Base-by-base conservation (phyloP, 176 grass and related monocot genomes). In the barley (Hordeum vulgare) region DNA sequence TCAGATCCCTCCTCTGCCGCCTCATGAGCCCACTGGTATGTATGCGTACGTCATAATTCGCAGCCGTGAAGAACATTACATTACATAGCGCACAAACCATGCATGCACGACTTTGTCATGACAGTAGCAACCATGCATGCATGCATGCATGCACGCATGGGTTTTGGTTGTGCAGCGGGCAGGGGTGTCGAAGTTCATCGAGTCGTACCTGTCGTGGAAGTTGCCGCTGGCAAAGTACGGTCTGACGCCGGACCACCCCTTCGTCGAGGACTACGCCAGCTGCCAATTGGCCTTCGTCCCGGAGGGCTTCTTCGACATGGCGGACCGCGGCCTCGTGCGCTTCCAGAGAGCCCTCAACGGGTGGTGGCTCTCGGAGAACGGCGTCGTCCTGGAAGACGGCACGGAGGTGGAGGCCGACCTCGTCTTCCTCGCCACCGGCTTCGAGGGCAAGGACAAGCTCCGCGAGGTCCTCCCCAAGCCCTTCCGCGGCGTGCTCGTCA, bases 211-310 rank as follows among this genome's bases (percentile, higher is more conserved):
- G 33, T 34, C 91, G 26, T 98, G 93, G 91, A 98, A 96, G 87
- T 89, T 98, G 1, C 93, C 93, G 29, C 78, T 98, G 76, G 78
- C 53, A 8, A 96, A 89, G 87, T 94, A 98, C 44, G 96, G 96
- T 23, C 77, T 98, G 13, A 84, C 80, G n/a, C 96, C 93, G 1
- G 85, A 94, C 7, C 96, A 98, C 87, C 96, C 93, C 1, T 98
- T 98, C 79, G 87, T 91, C n/a, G 96, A 98, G 89, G 96, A 98
- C 71, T 98, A 98, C 25, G 96, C 96, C 0, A 94, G 91, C 36
- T 98, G 96, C 70, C 96, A 98, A 83, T 92, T 98, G 96, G 93
- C 96, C 65, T 94, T 98, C 49, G 77, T 98, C n/a, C 96, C 93
- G 4, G 93, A 94, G 68, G 92, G 90, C 54, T 98, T 98, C 93